Percentiles rank a stretch among this genome's conserved stretches.
Conservation (phyloP, 805 yeast species). For the Wickerhamomyces rabaulensis region DNA sequence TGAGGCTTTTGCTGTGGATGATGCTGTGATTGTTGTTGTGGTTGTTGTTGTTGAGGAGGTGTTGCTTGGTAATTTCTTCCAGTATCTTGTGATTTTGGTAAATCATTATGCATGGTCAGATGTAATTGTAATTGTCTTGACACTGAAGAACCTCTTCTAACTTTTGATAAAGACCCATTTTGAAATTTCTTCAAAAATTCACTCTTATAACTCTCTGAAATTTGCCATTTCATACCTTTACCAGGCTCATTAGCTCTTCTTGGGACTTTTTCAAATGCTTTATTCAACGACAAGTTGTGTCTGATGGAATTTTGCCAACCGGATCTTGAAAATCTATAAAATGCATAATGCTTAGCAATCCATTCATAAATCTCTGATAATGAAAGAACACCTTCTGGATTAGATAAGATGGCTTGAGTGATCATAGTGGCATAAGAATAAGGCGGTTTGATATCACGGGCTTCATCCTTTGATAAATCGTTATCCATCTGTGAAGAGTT, state of each 20-base stretch:
- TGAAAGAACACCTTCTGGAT: conserved; percentile 82
- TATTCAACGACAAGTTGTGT: conserved; percentile 88
- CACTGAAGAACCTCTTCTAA: conserved; percentile 76
- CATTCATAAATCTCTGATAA: conserved; percentile 88
- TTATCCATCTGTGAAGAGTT: conserved; percentile 22
- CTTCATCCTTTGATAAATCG: conserved; percentile 83
- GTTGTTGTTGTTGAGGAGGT: conserved; percentile 25
- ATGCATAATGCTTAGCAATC: conserved; percentile 84
- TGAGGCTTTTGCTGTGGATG: conserved; percentile 25
- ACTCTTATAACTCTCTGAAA: conserved; percentile 73
- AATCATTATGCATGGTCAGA: conserved; percentile 40
- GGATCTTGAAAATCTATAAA: conserved; percentile 83
- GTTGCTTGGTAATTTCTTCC: conserved; percentile 25
- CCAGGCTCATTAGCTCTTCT: conserved; percentile 96
- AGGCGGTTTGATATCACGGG: conserved; percentile 93
- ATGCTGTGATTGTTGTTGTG: conserved; percentile 24
- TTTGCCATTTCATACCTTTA: conserved; percentile 99
- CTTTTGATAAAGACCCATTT: conserved; percentile 67
- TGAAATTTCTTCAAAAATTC: conserved; percentile 81
- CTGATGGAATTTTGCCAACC: conserved; percentile 99
- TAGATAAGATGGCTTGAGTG: conserved; percentile 90
- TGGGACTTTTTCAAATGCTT: conserved; percentile 97
- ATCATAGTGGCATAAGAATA: conserved; percentile 97
- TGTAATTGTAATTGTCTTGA: conserved; percentile 76
- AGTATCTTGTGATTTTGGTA: conserved; percentile 33